Conservation (phyloP, 2,329 filamentous ascomycete genomes). For the Fusarium devonianum region DNA sequence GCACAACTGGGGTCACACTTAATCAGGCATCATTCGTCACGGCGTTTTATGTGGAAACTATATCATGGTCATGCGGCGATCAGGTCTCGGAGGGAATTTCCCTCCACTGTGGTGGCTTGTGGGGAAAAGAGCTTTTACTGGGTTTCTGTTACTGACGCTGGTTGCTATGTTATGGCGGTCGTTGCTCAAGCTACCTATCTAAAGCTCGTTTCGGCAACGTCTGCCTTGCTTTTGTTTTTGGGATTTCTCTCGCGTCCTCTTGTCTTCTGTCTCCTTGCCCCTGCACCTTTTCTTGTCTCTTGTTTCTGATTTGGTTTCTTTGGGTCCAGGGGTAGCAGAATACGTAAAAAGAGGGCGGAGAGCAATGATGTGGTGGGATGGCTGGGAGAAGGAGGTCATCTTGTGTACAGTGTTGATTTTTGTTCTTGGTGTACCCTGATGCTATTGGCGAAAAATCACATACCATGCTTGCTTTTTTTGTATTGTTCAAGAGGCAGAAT, state of each 20-base stretch:
- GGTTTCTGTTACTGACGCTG: slow-evolving; percentile 33
- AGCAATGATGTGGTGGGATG: slow-evolving; percentile 29
- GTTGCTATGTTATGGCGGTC: slow-evolving; percentile 17
- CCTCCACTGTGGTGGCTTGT: slow-evolving; percentile 42
- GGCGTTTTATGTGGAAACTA: slow-evolving; percentile 50
- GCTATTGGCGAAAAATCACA: slow-evolving; percentile 42
- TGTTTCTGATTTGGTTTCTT: slow-evolving; percentile 20
- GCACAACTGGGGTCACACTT: slow-evolving; percentile 45
- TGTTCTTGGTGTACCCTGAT: slow-evolving; percentile 40
- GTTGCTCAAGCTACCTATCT: slow-evolving; percentile 19
- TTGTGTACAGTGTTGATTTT: slow-evolving; percentile 36
- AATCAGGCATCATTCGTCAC: slow-evolving; percentile 51
- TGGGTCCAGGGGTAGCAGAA: slow-evolving; percentile 18
- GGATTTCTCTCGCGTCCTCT: slow-evolving; percentile 22
- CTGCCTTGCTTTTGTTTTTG: slow-evolving; percentile 30
- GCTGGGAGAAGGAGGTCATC: slow-evolving; percentile 16
- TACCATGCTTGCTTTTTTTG: slow-evolving; percentile 35
- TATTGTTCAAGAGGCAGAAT: slow-evolving; percentile 26
- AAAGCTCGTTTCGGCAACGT: slow-evolving; percentile 23
- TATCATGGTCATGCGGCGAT: slow-evolving; percentile 53
- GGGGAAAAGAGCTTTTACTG: slow-evolving; percentile 44
- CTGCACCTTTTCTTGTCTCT: slow-evolving; percentile 27
- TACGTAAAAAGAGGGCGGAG: slow-evolving; percentile 15
- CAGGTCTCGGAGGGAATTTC: slow-evolving; percentile 43
- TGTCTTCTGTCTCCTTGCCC: slow-evolving; percentile 28